Base-by-base conservation (phyloP, 225 moss, liverwort and hornwort species). In the Thuidium tamariscinum region DNA sequence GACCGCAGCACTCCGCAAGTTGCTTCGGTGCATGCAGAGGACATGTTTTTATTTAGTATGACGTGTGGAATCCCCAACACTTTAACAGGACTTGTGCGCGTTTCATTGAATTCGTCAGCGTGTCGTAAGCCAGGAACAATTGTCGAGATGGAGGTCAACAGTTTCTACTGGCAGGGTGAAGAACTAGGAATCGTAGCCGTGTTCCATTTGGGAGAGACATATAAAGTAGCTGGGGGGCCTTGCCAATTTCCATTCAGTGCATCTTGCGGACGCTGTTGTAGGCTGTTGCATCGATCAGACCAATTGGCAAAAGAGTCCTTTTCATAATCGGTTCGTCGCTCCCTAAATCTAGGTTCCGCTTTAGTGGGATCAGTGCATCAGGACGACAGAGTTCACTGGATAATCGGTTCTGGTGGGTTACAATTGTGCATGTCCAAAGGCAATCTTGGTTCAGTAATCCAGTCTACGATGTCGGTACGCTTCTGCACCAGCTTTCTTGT, bases 401-500 rank as follows among this genome's bases (percentile, higher is more conserved):
- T n/a, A 44, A 46, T 56, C 39, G 56, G 74, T 52, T 67, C 37
- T 83, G 39, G 72, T 52, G 61, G 20, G 82, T 14, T 29, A 29
- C 37, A 16, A 49, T 11, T 36, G 61, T 41, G 55, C 44, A 30
- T 37, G 12, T 69, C n/a, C 20, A 11, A 68, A 71, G 70, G 52
- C 83, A 60, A 84, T 70, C 70, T 87, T 56, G 84, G 37, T 82
- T 82, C 56, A 34, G 23, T 22, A 41, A 59, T 41, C 59, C 59
- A 29, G 22, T 44, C 63, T 9, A 74, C 81, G 22, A 86, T 70
- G 44, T 90, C 83, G 90, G 90, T 90, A 90, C 23, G 79, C 12
- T 79, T 86, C 86, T 66, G 21, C 73, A 54, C 72, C 41, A 41
- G 27, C 16, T 63, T 72, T 63, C 71, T n/a, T 41, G 49, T 59